Base-by-base conservation (phyloP, 2,329 filamentous ascomycete species). In the Lojkania enalia region DNA sequence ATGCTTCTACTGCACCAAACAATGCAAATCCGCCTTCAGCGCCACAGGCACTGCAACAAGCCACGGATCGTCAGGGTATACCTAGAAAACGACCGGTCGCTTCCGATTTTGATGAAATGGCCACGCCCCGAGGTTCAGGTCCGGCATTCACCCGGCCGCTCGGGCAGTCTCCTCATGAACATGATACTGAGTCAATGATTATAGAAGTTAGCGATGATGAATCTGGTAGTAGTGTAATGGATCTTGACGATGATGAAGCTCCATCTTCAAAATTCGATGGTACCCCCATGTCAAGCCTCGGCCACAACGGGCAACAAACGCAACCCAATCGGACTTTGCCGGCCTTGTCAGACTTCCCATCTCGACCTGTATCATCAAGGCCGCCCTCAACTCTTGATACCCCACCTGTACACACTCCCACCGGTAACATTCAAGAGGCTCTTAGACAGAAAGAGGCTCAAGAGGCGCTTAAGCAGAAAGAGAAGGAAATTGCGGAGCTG, bases 161-260 rank as follows among this genome's bases (percentile, higher is more conserved):
- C 57, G 81, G 80, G 11, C 81, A 84, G 33, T 76, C 74, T 35
- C 75, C 77, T 18, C 54, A 64, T 35, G 53, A 62, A 18, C 60
- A 61, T 37, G 73, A 79, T 39, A 77, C 85, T 18, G 77, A 83
- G 38, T 79, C 79, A 2, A 80, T 95, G 40, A 81, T 96, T 29
- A 95, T 96, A 55, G 83, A 95, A 53, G 85, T 95, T 29, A 95
- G 89, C 62, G 91, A 95, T 20, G 82, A 85, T 52, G 83, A 86
- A 46, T 74, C 64, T 20, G 81, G 76, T 18, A 77, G 74, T 5
- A 77, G 84, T 35, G 83, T 84, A 44, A 87, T 86, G 82, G 85
- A 87, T 23, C 76, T 86, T 18, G 71, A 73, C 23, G 71, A 72
- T 41, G 82, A 82, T 19, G 82, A 78, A 35, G 77, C 75, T 7